These are phyloP conservation scores for Pezicula rhizophila DNA, from an alignment of 2,329 filamentous ascomycete genomes.

Conservation along the genomic window DNA sequence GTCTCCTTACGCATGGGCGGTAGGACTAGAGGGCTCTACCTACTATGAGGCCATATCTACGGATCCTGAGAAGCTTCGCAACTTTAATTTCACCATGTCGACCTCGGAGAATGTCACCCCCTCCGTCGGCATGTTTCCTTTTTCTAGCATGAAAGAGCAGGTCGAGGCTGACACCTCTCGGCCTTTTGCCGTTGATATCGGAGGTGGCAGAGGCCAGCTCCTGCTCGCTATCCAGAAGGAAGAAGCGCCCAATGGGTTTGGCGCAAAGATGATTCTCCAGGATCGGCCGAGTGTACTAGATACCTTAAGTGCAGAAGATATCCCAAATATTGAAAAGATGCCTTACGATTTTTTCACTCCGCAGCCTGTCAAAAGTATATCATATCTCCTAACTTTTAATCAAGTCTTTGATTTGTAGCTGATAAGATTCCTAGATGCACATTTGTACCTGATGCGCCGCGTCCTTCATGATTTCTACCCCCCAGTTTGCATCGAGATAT, in stretches of 20 bases:
- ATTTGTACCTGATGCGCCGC: constrained; percentile 22
- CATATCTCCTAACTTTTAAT: neutral
- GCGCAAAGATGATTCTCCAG: constrained; percentile 22
- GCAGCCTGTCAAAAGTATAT: constrained; percentile 22
- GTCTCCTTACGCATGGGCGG: constrained; percentile 12
- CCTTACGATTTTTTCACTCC: constrained; percentile 23
- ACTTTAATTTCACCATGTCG: constrained; percentile 13
- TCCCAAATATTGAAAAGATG: constrained; percentile 22
- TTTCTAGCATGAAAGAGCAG: constrained; percentile 3
- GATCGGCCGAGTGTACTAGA: constrained; percentile 22
- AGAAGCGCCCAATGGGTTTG: constrained; percentile 8
- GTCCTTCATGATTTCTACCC: constrained; percentile 22
- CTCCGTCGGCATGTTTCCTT: constrained; percentile 5
- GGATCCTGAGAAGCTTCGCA: constrained; percentile 5
- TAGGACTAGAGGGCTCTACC: constrained; percentile 11
- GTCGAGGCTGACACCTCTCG: constrained; percentile 4
- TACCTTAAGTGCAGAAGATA: constrained; percentile 13
- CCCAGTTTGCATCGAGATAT: constrained; percentile 18
- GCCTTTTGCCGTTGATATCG: constrained; percentile 15
- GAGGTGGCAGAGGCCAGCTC: constrained; percentile 12
- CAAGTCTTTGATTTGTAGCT: neutral
- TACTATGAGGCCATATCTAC: constrained; percentile 14
- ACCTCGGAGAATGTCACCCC: constrained; percentile 2
- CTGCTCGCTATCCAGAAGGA: constrained; percentile 10
- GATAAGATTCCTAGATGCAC: constrained; percentile 15